These are phyloP conservation scores for Corylus avellana DNA, from an alignment of 306 rosid species.

Conservation along the genomic window DNA sequence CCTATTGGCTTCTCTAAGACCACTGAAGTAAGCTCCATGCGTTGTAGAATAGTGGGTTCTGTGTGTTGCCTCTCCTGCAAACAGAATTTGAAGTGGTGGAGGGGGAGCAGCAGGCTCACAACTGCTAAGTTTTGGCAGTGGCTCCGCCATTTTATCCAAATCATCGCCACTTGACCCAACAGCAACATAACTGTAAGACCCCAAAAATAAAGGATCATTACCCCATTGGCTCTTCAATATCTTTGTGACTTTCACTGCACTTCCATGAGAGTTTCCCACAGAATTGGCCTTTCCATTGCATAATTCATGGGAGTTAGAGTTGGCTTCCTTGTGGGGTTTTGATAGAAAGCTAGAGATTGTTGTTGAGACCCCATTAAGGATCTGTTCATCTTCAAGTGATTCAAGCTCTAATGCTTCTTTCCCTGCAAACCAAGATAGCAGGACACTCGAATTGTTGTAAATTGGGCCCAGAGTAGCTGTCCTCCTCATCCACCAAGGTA, in stretches of 20 bases:
- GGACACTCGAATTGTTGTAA: slow-evolving; percentile 64
- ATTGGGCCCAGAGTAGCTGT: slow-evolving; percentile 74
- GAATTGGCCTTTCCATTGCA: slow-evolving; percentile 48
- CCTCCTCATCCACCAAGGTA: slow-evolving; percentile 96
- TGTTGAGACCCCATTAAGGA: slow-evolving; percentile 65
- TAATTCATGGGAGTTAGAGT: slow-evolving; percentile 28
- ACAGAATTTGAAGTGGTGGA: slow-evolving; percentile 78
- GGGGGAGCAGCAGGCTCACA: slow-evolving; percentile 30
- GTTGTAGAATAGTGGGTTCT: slow-evolving; percentile 97
- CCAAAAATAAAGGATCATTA: slow-evolving; percentile 77
- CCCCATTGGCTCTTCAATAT: slow-evolving; percentile 85
- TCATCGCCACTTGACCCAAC: slow-evolving; percentile 93
- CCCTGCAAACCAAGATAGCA: slow-evolving; percentile 89
- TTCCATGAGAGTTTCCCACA: slow-evolving; percentile 27
- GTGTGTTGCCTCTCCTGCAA: slow-evolving; percentile 99
- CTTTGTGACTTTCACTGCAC: slow-evolving; percentile 48
- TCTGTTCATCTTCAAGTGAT: slow-evolving; percentile 68
- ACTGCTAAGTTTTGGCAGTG: slow-evolving; percentile 59
- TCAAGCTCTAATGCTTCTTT: slow-evolving; percentile 83
- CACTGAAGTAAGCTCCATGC: slow-evolving; percentile 98
- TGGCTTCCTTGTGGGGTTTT: slow-evolving; percentile 28
- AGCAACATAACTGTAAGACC: slow-evolving; percentile 82
- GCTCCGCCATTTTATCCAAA: slow-evolving; percentile 83
- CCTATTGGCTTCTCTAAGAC: slow-evolving; percentile 95
- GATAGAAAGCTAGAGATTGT: slow-evolving; percentile 56